Evolutionary conservation across 495 filamentous ascomycete species (phyloP).

Genomic region (Extremus antarcticus): DNA sequence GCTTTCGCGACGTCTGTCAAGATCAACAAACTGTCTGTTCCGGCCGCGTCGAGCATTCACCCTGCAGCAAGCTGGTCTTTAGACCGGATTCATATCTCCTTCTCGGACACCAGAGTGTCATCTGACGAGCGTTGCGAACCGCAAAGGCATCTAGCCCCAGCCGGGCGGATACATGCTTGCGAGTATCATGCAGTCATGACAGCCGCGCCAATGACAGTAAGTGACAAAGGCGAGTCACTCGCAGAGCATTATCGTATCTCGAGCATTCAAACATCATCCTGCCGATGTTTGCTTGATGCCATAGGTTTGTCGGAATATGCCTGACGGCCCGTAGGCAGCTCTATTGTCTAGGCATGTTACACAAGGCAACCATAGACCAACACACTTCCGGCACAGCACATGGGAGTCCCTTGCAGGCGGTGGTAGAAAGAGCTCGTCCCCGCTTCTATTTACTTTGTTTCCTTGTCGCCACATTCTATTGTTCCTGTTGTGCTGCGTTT

Average conservation of each 20-base stretch:
- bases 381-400: not conserved
- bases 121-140: not conserved
- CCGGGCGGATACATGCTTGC: too few relatives aligned
- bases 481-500: not conserved
- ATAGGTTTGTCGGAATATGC: not conserved
- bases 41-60: not conserved
- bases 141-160: not conserved
- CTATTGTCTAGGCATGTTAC: not conserved
- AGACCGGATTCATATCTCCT: not conserved
- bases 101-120: not conserved
- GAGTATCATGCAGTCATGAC: not conserved
- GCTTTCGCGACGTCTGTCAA: too few relatives aligned
- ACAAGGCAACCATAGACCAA: slow-evolving; percentile 1
- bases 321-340: not conserved
- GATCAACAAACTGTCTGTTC: too few relatives aligned
- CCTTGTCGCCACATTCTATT: not conserved
- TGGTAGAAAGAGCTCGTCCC: not conserved
- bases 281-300: not conserved
- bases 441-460: not conserved
- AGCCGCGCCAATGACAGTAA: not conserved
- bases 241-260: not conserved
- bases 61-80: not conserved
- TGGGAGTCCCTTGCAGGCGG: not conserved
- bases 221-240: not conserved
- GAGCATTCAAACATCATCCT: not conserved